Conservation (phyloP, 306 rosid species). For the Calophaca sinica region DNA sequence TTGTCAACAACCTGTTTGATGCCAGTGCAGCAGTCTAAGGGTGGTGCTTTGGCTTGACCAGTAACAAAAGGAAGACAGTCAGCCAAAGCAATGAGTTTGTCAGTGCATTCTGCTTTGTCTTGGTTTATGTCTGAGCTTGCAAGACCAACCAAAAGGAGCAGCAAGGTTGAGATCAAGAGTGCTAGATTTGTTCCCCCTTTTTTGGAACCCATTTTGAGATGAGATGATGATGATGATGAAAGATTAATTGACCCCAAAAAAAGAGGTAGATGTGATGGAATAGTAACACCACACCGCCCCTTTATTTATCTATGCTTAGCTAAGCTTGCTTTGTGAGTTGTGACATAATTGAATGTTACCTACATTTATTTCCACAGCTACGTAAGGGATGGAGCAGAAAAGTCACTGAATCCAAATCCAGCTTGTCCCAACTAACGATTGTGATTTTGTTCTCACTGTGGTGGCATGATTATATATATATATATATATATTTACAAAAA, state of each 20-base stretch:
- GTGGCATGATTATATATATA: no score
- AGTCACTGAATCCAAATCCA: no score
- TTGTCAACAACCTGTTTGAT: slow-evolving; percentile 58
- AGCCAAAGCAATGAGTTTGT: slow-evolving; percentile 59
- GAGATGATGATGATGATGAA: not conserved
- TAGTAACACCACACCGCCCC: no score
- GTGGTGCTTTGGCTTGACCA: slow-evolving; percentile 67
- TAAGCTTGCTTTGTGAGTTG: no score
- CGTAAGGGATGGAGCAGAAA: no score
- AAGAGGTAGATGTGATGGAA: not conserved
- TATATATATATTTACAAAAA: no score
- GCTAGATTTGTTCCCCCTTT: slow-evolving; percentile 8
- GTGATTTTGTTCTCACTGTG: no score
- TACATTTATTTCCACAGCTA: no score
- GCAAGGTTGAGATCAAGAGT: slow-evolving; percentile 31
- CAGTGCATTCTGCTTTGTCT: slow-evolving; percentile 73
- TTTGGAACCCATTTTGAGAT: slow-evolving; percentile 44
- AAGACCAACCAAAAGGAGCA: slow-evolving; percentile 46
- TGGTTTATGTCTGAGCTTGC: slow-evolving; percentile 61
- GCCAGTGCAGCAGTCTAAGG: slow-evolving; percentile 76
- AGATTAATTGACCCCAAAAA: no score
- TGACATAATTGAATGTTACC: no score
- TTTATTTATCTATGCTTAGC: no score
- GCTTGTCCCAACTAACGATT: no score
- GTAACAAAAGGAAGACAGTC: slow-evolving; percentile 70